These are phyloP conservation scores for Ganoderma lucidum DNA, from an alignment of 1,284 basidiomycete genomes.

Conservation along the genomic window DNA sequence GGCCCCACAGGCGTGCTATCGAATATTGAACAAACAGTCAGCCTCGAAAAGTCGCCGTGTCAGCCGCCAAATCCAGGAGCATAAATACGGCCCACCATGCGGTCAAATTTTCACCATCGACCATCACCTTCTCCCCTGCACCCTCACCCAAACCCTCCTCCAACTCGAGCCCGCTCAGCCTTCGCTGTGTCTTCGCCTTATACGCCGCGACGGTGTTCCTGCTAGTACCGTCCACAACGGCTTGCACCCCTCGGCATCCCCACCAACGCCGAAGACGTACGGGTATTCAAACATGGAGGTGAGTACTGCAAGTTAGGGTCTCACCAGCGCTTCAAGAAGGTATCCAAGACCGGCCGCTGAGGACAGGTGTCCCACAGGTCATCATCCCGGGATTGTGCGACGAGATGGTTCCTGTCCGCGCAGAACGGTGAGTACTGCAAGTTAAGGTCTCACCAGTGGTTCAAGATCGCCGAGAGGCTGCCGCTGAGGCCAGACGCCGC, in stretches of 20 bases:
- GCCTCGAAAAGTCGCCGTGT: neutral
- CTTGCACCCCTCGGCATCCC: neutral
- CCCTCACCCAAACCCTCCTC: neutral
- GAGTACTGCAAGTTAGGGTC: slow-evolving; percentile 6
- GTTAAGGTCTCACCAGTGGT: neutral
- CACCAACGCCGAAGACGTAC: neutral
- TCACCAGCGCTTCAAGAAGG: slow-evolving; percentile 1
- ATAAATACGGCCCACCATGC: neutral
- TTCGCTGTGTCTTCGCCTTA: neutral
- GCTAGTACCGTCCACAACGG: neutral
- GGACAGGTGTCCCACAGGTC: neutral
- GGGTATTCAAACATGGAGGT: neutral
- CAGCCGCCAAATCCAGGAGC: neutral
- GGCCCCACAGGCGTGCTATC: neutral
- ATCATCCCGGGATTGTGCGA: neutral
- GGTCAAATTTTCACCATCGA: neutral
- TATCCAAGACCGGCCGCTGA: neutral
- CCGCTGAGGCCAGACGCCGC: neutral
- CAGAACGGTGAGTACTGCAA: slow-evolving; percentile 1
- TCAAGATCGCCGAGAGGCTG: neutral
- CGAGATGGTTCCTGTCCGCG: neutral
- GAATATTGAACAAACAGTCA: neutral
- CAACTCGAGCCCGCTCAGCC: neutral
- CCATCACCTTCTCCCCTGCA: neutral
- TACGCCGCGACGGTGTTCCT: neutral